Evolutionary conservation across 73 alveolate genomes (phyloP).

Genomic region (Symbiodinium pilosum): DNA sequence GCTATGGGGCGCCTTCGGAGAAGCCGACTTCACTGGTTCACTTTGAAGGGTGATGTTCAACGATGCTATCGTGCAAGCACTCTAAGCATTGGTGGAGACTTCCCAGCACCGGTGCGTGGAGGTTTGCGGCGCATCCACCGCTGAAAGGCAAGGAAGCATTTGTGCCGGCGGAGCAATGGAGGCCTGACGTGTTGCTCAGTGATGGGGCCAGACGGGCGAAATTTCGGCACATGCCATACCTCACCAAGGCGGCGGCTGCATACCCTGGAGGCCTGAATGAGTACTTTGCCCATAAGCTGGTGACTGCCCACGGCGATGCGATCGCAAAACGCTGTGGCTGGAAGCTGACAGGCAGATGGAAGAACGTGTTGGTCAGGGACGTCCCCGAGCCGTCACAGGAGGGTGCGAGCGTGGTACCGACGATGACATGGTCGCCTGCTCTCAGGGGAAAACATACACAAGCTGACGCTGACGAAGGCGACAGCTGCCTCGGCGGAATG

Average conservation of each 20-base stretch:
- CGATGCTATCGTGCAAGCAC: not conserved
- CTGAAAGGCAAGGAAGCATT: slow-evolving; percentile 37
- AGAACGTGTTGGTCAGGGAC: not conserved
- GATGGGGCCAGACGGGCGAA: not conserved
- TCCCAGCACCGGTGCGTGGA: slow-evolving; percentile 27
- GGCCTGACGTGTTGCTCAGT: not conserved
- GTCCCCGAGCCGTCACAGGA: not conserved
- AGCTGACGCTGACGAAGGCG: not conserved
- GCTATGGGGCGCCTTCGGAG: slow-evolving; percentile 23
- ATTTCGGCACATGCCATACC: not conserved
- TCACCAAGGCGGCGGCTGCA: slow-evolving; percentile 24
- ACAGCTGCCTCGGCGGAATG: slow-evolving; percentile 32
- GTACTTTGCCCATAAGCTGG: not conserved
- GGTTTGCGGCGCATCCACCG: slow-evolving; percentile 30
- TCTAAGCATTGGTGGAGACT: not conserved
- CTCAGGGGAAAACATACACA: not conserved
- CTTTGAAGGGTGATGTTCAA: not conserved
- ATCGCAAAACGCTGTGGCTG: not conserved
- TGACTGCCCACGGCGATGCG: not conserved
- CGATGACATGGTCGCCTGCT: not conserved
- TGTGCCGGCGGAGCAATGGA: slow-evolving; percentile 17
- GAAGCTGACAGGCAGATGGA: slow-evolving; percentile 26
- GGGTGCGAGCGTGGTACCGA: not conserved
- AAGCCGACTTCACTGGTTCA: slow-evolving; percentile 8
- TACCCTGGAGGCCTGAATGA: slow-evolving; percentile 41